Percentiles rank a stretch among this genome's conserved stretches.
Conservation (phyloP, 108 stramenopile species). For the Hondaea fermentalgiana region DNA sequence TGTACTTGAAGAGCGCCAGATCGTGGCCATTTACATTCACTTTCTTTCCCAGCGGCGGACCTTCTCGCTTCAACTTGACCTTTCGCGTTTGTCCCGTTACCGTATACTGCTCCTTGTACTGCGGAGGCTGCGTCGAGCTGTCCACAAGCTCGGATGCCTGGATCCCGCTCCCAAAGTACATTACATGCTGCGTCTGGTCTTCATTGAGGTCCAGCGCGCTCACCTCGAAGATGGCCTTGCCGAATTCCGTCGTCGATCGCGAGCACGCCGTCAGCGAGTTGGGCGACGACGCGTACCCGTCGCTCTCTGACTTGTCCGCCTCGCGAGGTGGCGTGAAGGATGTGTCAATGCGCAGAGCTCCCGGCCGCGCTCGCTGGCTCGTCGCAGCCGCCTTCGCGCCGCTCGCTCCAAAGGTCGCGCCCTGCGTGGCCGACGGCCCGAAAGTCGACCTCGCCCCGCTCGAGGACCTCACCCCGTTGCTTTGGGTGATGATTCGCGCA, state of each 20-base stretch:
- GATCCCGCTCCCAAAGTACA: not conserved
- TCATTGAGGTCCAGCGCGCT: not conserved
- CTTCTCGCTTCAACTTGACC: not conserved
- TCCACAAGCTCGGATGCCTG: not conserved
- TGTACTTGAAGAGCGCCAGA: conserved; percentile 10
- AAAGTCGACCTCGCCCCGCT: too few species aligned
- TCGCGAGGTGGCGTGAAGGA: not conserved
- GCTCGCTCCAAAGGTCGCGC: too few species aligned
- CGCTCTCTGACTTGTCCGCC: not conserved
- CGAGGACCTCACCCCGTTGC: not conserved
- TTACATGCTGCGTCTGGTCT: not conserved
- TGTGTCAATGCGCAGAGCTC: not conserved
- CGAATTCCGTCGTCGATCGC: not conserved
- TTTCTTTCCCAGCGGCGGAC: not conserved
- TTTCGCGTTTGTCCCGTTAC: not conserved
- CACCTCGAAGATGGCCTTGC: not conserved
- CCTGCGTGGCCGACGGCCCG: too few species aligned
- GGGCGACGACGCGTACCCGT: not conserved
- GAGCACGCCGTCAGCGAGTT: not conserved
- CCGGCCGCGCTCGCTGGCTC: not conserved
- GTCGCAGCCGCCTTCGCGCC: too few species aligned
- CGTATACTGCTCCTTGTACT: not conserved
- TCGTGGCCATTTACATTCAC: not conserved
- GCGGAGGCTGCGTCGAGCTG: not conserved
- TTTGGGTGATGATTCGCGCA: not conserved